Evolutionary conservation across 78 protist genomes (phyloP).

Genomic region (Pigoraptor vietnamica): DNA sequence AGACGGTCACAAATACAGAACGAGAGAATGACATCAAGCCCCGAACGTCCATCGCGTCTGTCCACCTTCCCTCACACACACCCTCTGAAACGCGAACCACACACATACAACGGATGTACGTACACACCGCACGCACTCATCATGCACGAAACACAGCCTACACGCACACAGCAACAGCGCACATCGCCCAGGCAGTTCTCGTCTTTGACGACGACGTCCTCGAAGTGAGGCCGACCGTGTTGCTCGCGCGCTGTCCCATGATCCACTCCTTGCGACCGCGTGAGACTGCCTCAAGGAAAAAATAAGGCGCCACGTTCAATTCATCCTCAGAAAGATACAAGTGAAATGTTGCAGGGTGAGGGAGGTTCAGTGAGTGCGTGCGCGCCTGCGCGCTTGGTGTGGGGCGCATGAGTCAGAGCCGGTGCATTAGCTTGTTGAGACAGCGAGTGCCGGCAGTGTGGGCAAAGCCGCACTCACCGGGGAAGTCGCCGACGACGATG

Average conservation of each 20-base stretch:
- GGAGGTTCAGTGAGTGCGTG: too few relatives aligned
- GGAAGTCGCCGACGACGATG: conserved; percentile 48
- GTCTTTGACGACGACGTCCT: conserved; percentile 43
- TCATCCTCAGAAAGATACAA: too few relatives aligned
- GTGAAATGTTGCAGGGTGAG: too few relatives aligned
- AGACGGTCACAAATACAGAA: too few relatives aligned
- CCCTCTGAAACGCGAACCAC: background rate
- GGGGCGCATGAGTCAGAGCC: too few relatives aligned
- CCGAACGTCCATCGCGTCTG: too few relatives aligned
- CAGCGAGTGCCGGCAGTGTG: background rate
- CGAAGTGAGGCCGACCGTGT: conserved; percentile 55
- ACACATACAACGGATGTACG: background rate
- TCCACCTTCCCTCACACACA: too few relatives aligned
- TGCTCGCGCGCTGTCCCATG: conserved; percentile 63
- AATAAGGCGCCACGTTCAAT: too few relatives aligned
- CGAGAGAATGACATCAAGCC: too few relatives aligned
- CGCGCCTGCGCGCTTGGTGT: too few relatives aligned
- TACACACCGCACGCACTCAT: background rate
- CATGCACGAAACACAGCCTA: background rate
- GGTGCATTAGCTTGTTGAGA: background rate
- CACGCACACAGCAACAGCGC: conserved; percentile 9
- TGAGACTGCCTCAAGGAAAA: too few relatives aligned
- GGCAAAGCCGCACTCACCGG: background rate
- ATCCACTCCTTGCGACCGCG: conserved; percentile 42
- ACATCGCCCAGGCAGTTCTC: conserved; percentile 31